phyloP scores from a whole-genome alignment of 805 yeast genomes.

The Candida ovalis region DNA sequence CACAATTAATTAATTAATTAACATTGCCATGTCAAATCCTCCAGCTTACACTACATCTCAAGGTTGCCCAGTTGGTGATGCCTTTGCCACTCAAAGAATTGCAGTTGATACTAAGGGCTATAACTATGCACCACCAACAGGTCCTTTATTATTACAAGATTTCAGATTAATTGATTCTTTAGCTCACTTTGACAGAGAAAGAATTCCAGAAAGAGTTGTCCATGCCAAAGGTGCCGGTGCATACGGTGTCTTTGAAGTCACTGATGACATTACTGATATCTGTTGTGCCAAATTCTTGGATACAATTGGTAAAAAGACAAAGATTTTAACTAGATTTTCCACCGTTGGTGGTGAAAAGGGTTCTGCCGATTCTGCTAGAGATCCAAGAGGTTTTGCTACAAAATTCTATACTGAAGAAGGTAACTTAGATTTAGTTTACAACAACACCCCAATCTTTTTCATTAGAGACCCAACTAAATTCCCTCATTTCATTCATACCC shows the following conservation, averaged over 20 bases:
- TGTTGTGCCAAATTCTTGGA: slow-evolving; percentile 68
- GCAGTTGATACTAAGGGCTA: slow-evolving; percentile 44
- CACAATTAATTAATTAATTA: no score
- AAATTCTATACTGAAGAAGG: slow-evolving; percentile 84
- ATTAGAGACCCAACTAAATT: slow-evolving; percentile 82
- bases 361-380: slow-evolving; percentile 79
- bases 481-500: slow-evolving; percentile 86
- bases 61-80: slow-evolving; percentile 74
- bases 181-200: slow-evolving; percentile 85
- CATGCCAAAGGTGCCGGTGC: slow-evolving; percentile 96
- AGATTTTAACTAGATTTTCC: slow-evolving; percentile 70
- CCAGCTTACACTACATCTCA: slow-evolving; percentile 68
- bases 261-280: slow-evolving; percentile 76
- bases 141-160: slow-evolving; percentile 80
- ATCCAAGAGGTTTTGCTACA: slow-evolving; percentile 81
- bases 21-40: slow-evolving; percentile 32
- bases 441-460: slow-evolving; percentile 84
- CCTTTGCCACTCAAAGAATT: slow-evolving; percentile 72
- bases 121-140: slow-evolving; percentile 36
- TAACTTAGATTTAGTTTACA: slow-evolving; percentile 78
- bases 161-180: slow-evolving; percentile 74
- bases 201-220: slow-evolving; percentile 90
- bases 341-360: slow-evolving; percentile 87
- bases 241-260: slow-evolving; percentile 79
- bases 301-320: slow-evolving; percentile 76